Percentiles rank a stretch among this genome's conserved stretches.
These are phyloP conservation scores for Domatiomyces globalis DNA, from an alignment of 2,329 filamentous ascomycete species.

Conservation along the genomic window DNA sequence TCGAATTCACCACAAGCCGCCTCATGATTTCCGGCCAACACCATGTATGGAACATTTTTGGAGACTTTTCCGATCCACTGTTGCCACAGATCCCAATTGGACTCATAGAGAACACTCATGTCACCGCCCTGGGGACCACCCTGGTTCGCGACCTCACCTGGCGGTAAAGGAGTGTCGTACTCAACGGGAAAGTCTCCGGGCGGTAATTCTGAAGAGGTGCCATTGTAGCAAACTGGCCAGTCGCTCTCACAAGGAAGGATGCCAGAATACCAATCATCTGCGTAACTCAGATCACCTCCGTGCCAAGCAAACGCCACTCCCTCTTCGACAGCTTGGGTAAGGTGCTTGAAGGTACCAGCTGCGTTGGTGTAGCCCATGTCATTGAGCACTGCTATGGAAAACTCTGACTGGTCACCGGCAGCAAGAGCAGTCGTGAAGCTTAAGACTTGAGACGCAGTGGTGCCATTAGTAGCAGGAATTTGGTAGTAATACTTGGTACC, in stretches of 20 bases:
- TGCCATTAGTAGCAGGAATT: slow-evolving; percentile 37
- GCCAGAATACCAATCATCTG: slow-evolving; percentile 39
- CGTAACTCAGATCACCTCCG: slow-evolving; percentile 38
- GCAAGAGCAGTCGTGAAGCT: slow-evolving; percentile 35
- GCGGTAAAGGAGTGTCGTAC: slow-evolving; percentile 33
- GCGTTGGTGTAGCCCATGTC: slow-evolving; percentile 44
- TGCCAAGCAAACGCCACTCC: slow-evolving; percentile 40
- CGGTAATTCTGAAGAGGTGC: slow-evolving; percentile 29
- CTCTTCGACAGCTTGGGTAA: slow-evolving; percentile 29
- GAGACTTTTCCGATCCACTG: slow-evolving; percentile 34
- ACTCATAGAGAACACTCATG: slow-evolving; percentile 37
- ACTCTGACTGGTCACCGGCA: slow-evolving; percentile 29
- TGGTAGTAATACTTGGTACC: slow-evolving; percentile 39
- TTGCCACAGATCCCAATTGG: slow-evolving; percentile 40
- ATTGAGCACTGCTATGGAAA: slow-evolving; percentile 36
- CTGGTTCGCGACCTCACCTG: slow-evolving; percentile 33
- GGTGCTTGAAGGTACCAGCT: slow-evolving; percentile 33
- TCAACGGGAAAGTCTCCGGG: slow-evolving; percentile 27
- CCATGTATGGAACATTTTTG: slow-evolving; percentile 36
- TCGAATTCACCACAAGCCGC: slow-evolving; percentile 37
- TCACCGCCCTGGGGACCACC: slow-evolving; percentile 36
- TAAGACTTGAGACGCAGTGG: slow-evolving; percentile 33
- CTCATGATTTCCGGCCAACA: slow-evolving; percentile 39
- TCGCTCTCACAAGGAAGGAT: slow-evolving; percentile 35
- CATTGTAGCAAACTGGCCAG: slow-evolving; percentile 41